phyloP scores from a whole-genome alignment of 129 eudicot genomes.

The Helianthus annuus region DNA sequence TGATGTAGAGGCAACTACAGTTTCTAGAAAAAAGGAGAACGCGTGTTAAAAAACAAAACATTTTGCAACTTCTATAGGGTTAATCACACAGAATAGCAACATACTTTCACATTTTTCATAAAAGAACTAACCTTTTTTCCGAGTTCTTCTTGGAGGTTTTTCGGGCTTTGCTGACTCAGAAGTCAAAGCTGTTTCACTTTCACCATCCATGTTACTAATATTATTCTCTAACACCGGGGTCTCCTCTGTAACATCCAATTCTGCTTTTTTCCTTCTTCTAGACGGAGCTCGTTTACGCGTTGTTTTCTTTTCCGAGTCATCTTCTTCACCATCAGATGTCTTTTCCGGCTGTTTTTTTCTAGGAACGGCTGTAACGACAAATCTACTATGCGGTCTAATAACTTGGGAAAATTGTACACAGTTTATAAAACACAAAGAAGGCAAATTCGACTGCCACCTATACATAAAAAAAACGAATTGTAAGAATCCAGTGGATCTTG shows the following conservation, averaged over 20 bases:
- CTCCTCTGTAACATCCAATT: slow-evolving; percentile 43
- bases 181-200: slow-evolving; percentile 23
- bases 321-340: slow-evolving; percentile 51
- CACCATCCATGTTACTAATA: slow-evolving; percentile 39
- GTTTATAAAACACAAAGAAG: slow-evolving; percentile 38
- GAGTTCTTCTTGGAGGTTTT: slow-evolving; percentile 56
- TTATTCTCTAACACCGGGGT: slow-evolving; percentile 20
- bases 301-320: slow-evolving; percentile 52
- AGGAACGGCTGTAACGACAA: slow-evolving; percentile 46
- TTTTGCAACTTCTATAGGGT: neutral
- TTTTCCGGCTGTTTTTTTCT: slow-evolving; percentile 48
- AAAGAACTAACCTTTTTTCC: slow-evolving; percentile 62
- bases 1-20: slow-evolving; percentile 36
- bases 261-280: slow-evolving; percentile 55
- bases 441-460: slow-evolving; percentile 60
- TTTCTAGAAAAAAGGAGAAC: slow-evolving; percentile 20
- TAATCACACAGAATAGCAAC: slow-evolving; percentile 1
- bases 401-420: slow-evolving; percentile 46
- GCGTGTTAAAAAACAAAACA: neutral
- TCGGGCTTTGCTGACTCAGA: slow-evolving; percentile 39
- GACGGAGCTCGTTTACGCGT: slow-evolving; percentile 52
- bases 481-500: no score
- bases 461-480: neutral
- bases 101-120: neutral
- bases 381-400: slow-evolving; percentile 43